These are phyloP conservation scores for Metarhizium anisopliae DNA, from an alignment of 2,329 filamentous ascomycete species.

Conservation along the genomic window DNA sequence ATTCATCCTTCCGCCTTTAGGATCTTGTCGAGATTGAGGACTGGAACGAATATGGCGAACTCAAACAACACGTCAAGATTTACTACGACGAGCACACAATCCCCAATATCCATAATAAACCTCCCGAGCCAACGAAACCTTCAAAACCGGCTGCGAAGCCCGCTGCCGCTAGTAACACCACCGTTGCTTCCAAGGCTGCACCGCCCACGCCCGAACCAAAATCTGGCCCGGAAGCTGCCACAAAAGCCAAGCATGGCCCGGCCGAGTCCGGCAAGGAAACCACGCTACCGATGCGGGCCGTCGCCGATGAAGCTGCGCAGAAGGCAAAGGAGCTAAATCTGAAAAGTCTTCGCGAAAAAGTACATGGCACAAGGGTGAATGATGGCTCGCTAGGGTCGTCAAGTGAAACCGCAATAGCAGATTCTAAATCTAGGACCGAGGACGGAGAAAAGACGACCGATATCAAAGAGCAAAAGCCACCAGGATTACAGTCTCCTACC, in stretches of 20 bases:
- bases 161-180: slow-evolving; percentile 11
- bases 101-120: slow-evolving; percentile 43
- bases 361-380: slow-evolving; percentile 35
- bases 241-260: slow-evolving; percentile 17
- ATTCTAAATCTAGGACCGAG: not conserved
- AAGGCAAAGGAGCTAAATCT: slow-evolving; percentile 54
- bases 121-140: slow-evolving; percentile 29
- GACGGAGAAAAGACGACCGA: slow-evolving; percentile 8
- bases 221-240: slow-evolving; percentile 9
- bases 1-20: slow-evolving; percentile 33
- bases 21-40: slow-evolving; percentile 93
- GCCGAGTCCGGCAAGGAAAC: slow-evolving; percentile 10
- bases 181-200: slow-evolving; percentile 12
- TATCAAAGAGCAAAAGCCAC: slow-evolving; percentile 6
- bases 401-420: not conserved
- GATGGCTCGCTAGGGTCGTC: slow-evolving; percentile 4
- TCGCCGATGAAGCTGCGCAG: slow-evolving; percentile 56
- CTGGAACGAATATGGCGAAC: slow-evolving; percentile 97
- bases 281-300: slow-evolving; percentile 38
- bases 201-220: slow-evolving; percentile 14
- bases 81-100: slow-evolving; percentile 55
- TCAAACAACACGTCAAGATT: slow-evolving; percentile 74
- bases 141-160: slow-evolving; percentile 16
- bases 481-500: slow-evolving; percentile 20
- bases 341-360: slow-evolving; percentile 44